These are phyloP conservation scores for Mycocalia duriaeana DNA, from an alignment of 1,284 basidiomycete genomes.

Conservation along the genomic window DNA sequence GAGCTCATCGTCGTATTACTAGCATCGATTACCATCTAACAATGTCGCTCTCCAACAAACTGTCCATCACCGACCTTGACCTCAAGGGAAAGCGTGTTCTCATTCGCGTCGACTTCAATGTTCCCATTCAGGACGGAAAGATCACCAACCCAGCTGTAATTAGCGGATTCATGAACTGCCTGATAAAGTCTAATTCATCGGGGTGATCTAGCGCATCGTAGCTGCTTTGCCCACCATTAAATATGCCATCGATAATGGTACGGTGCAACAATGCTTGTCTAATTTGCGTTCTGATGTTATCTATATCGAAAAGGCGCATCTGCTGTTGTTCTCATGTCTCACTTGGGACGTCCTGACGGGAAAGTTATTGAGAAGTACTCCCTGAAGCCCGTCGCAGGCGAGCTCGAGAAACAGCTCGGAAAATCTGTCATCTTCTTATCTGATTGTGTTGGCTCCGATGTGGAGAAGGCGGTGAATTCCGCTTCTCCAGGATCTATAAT, in stretches of 20 bases:
- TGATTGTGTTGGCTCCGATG: conserved; percentile 85
- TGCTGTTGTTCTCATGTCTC: conserved; percentile 92
- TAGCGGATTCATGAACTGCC: conserved; percentile 12
- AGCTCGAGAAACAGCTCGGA: conserved; percentile 68
- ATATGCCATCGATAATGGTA: conserved; percentile 88
- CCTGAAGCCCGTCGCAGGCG: conserved; percentile 79
- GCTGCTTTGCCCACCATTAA: conserved; percentile 95
- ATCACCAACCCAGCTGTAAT: conserved; percentile 96
- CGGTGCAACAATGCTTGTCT: conserved; percentile 13
- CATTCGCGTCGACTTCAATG: conserved; percentile 98
- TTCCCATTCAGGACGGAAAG: conserved; percentile 83
- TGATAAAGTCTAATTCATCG: not conserved
- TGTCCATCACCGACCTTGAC: conserved; percentile 88
- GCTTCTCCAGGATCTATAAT: conserved; percentile 80
- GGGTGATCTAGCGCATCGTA: conserved; percentile 74
- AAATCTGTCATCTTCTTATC: conserved; percentile 78
- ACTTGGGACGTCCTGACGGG: conserved; percentile 96
- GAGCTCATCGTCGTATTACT: too few relatives aligned
- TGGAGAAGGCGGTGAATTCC: conserved; percentile 73
- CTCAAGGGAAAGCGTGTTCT: conserved; percentile 90
- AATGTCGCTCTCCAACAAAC: conserved; percentile 96
- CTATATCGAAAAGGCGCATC: conserved; percentile 60
- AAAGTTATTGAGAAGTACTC: conserved; percentile 88
- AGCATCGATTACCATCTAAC: too few relatives aligned
- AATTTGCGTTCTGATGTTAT: conserved; percentile 7